Evolutionary conservation across 345 rosid species (phyloP), one percentile per base, ranked within the genome.

Genomic region (Adansonia digitata): DNA sequence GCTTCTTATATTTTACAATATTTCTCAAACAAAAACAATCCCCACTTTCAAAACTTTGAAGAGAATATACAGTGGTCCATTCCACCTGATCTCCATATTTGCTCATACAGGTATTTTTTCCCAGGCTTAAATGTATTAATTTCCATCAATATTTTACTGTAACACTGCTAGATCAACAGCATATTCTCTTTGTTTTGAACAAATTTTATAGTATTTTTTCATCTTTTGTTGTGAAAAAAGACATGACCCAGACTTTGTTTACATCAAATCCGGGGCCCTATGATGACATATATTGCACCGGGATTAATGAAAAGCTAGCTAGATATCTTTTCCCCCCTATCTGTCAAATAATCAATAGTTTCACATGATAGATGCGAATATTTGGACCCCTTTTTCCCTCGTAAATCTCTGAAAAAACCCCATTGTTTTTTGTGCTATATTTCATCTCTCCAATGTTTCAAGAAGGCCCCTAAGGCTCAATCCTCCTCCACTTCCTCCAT

Each of bases 61-160:
- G 74, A 69, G 69, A 78, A 74, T 69, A 31, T 60, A 49, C 55
- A 70, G 68, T 71, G 82, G 84, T 71, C 82, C 85, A 48, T 13
- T 11, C 6, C 40, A 26, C 7, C 1, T 34, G 13, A 7, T 43
- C 18, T 35, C 31, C 11, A n/a, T n/a, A n/a, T 42, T 9, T 10
- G 7, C 11, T 29, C 20, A 61, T 17, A 17, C n/a, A 31, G 9
- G 11, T 6, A 7, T 7, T 34, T 34, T 42, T 42, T 60, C 17
- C 62, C 62, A 56, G 66, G 42, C 42, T 57, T 60, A 29, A 43
- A 43, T 43, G 15, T 43, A 43, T 43, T 43, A 9, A 14, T 27
- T 24, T 31, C 65, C 40, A 60, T 31, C 65, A 29, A 61, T 17
- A 34, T 61, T 61, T 34, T 20, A 5, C 39, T 59, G 39, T 12